Conservation (phyloP, 2,329 filamentous ascomycete genomes). For the Pseudogymnoascus sp. region DNA sequence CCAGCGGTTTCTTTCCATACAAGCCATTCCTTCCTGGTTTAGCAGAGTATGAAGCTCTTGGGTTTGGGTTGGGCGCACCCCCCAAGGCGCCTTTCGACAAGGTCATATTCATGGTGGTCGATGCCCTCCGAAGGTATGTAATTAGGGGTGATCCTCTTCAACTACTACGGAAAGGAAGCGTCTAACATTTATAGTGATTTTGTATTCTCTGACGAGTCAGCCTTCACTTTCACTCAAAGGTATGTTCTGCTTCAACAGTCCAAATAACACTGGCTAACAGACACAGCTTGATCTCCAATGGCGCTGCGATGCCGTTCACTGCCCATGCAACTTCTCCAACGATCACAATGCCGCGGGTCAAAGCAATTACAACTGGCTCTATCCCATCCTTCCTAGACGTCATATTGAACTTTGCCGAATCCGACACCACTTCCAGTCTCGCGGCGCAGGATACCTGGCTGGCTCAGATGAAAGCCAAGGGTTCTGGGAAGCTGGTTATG, state of each 20-base stretch:
- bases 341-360: slow-evolving; percentile 95
- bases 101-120: slow-evolving; percentile 94
- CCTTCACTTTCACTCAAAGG: slow-evolving; percentile 84
- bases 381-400: slow-evolving; percentile 98
- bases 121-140: slow-evolving; percentile 76
- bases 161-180: neutral
- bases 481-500: slow-evolving; percentile 72
- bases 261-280: slow-evolving; percentile 10
- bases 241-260: slow-evolving; percentile 33
- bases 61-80: slow-evolving; percentile 46
- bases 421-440: slow-evolving; percentile 81
- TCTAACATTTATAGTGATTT: slow-evolving; percentile 61
- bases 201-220: slow-evolving; percentile 73
- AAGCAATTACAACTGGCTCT: slow-evolving; percentile 93
- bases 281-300: slow-evolving; percentile 69
- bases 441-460: slow-evolving; percentile 92
- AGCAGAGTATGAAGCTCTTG: slow-evolving; percentile 55
- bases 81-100: slow-evolving; percentile 73
- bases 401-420: slow-evolving; percentile 93
- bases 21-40: slow-evolving; percentile 87
- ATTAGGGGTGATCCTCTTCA: neutral
- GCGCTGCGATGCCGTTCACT: slow-evolving; percentile 83
- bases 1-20: slow-evolving; percentile 92
- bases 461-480: slow-evolving; percentile 74
- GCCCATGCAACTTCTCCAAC: slow-evolving; percentile 94